Evolutionary conservation across 148 eudicot species (phyloP).

Genomic region (Persicaria tinctoria): DNA sequence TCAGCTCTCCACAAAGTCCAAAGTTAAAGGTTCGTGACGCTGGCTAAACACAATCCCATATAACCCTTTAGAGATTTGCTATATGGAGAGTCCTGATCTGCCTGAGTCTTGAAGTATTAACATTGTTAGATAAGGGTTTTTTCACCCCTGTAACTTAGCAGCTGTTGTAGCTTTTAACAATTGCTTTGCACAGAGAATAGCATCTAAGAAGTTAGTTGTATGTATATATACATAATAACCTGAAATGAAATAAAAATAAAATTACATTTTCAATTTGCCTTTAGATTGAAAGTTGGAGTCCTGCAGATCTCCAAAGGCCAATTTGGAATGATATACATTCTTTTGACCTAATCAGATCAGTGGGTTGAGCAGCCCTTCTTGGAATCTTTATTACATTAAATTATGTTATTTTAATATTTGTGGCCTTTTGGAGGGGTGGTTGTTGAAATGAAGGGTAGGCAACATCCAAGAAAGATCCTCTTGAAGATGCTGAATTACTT

Average conservation of each 20-base stretch:
- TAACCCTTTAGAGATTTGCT: not conserved
- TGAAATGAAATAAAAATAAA: not conserved
- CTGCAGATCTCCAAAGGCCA: not conserved
- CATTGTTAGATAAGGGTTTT: not conserved
- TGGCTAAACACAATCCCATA: not conserved
- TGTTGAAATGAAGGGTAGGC: constrained; percentile 1
- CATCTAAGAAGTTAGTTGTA: not conserved
- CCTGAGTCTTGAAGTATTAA: not conserved
- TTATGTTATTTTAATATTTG: not conserved
- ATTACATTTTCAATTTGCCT: not conserved
- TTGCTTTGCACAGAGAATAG: not conserved
- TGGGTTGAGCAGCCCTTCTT: constrained; percentile 1
- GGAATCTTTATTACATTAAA: not conserved
- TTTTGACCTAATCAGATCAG: not conserved
- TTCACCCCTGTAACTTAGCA: not conserved
- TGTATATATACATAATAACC: not conserved
- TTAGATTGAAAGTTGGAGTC: not conserved
- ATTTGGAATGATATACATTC: not conserved
- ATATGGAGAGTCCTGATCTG: not conserved
- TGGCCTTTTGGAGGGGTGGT: not conserved
- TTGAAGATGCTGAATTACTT: not conserved
- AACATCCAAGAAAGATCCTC: not conserved
- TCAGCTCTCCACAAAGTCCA: not conserved
- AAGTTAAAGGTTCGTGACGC: not conserved
- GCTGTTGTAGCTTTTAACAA: not conserved